Percentiles rank a stretch among this genome's conserved stretches.
Conservation (phyloP, 2,329 filamentous ascomycete species). For the Teratosphaeria pseudoeucalypti region DNA sequence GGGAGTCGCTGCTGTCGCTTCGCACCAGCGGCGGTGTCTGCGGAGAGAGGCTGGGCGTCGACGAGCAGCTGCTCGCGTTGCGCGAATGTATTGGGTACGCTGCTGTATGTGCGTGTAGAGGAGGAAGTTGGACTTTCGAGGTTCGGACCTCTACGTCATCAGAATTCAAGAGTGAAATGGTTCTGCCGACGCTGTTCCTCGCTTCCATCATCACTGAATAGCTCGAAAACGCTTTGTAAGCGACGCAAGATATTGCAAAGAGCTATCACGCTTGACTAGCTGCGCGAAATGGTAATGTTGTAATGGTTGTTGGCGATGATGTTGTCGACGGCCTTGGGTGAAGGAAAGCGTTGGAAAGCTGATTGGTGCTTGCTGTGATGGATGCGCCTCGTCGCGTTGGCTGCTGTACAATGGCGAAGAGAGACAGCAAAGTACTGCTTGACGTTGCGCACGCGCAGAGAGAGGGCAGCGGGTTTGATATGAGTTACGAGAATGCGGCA, state of each 20-base stretch:
- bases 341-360: background rate
- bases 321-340: background rate
- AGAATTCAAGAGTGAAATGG: conserved; percentile 42
- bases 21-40: conserved; percentile 36
- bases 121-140: conserved; percentile 15
- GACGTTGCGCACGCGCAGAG: background rate
- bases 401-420: background rate
- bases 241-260: background rate
- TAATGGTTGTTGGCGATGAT: background rate
- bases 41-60: conserved; percentile 35
- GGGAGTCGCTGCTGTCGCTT: conserved; percentile 38
- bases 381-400: background rate
- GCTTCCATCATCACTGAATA: conserved; percentile 37
- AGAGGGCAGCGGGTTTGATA: background rate
- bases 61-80: conserved; percentile 33
- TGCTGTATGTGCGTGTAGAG: conserved; percentile 11
- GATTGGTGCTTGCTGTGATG: background rate
- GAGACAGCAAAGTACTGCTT: background rate
- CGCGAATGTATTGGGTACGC: conserved; percentile 21
- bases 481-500: background rate
- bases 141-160: conserved; percentile 18
- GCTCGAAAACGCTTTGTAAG: background rate
- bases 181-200: conserved; percentile 40
- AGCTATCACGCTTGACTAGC: background rate
- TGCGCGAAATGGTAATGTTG: background rate